These are phyloP conservation scores for Nothopassalora personata DNA, from an alignment of 2,329 filamentous ascomycete species.

Conservation along the genomic window DNA sequence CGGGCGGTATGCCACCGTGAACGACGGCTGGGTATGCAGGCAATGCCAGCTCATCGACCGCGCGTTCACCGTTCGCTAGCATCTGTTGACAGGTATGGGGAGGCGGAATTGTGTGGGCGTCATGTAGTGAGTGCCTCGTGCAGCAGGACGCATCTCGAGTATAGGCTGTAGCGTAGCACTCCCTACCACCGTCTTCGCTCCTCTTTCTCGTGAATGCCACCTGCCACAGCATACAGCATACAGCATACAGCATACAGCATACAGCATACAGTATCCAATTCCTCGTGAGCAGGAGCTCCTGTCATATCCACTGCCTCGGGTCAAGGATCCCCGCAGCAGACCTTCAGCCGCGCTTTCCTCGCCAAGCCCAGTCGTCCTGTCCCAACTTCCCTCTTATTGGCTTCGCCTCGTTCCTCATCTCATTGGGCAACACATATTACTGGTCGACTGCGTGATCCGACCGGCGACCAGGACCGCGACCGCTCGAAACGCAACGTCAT, in stretches of 20 bases:
- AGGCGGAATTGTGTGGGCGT: not conserved
- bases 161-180: not conserved
- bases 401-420: not conserved
- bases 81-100: not conserved
- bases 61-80: constrained; percentile 2
- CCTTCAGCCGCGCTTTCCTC: not conserved
- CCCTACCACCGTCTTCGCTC: not conserved
- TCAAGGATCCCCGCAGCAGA: not conserved
- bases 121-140: not conserved
- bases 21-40: constrained; percentile 4
- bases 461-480: not conserved
- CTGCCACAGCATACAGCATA: not conserved
- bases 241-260: not conserved
- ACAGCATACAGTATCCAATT: not conserved
- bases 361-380: not conserved
- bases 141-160: not conserved
- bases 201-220: not conserved
- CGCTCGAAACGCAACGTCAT: not conserved
- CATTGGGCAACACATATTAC: not conserved
- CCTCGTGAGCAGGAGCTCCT: not conserved
- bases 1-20: not conserved
- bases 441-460: not conserved
- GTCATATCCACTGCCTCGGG: not conserved
- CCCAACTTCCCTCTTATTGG: not conserved
- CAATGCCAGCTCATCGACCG: constrained; percentile 20